phyloP scores from a whole-genome alignment of 345 rosid genomes.

The Angophora floribunda region DNA sequence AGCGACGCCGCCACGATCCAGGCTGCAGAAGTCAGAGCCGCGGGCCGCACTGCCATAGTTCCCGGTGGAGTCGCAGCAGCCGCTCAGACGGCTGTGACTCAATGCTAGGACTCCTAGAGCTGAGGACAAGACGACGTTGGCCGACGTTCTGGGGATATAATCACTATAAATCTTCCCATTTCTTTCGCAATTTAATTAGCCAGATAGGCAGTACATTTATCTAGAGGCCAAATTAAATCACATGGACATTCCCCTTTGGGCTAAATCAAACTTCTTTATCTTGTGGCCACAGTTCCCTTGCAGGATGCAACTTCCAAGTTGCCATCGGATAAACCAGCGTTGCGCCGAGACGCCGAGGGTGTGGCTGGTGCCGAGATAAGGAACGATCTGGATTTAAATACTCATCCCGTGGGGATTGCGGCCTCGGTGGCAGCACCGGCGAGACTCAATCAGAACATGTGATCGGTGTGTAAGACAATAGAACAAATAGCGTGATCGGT shows the following conservation, averaged over 20 bases:
- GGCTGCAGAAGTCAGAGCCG: constrained; percentile 84
- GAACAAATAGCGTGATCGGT: background rate
- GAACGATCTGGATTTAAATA: constrained; percentile 56
- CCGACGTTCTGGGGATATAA: constrained; percentile 50
- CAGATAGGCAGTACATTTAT: background rate
- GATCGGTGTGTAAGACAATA: background rate
- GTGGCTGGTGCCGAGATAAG: constrained; percentile 77
- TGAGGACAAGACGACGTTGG: constrained; percentile 56
- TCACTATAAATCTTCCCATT: background rate
- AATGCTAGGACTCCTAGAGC: constrained; percentile 35
- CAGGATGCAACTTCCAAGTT: constrained; percentile 61
- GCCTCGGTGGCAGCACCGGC: constrained; percentile 65
- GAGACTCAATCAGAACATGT: constrained; percentile 44
- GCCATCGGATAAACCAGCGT: constrained; percentile 52
- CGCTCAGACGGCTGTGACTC: constrained; percentile 72
- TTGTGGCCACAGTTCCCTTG: background rate
- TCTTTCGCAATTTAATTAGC: background rate
- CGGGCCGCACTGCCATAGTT: constrained; percentile 46
- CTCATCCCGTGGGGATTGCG: constrained; percentile 58
- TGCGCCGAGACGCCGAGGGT: constrained; percentile 64
- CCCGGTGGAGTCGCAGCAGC: constrained; percentile 72
- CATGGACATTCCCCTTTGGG: background rate
- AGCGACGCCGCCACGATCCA: constrained; percentile 90
- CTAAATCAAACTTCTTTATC: too few species aligned
- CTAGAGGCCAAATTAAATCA: background rate